phyloP scores from a whole-genome alignment of 768 basidiomycete species.

The Pulveroboletus frians region DNA sequence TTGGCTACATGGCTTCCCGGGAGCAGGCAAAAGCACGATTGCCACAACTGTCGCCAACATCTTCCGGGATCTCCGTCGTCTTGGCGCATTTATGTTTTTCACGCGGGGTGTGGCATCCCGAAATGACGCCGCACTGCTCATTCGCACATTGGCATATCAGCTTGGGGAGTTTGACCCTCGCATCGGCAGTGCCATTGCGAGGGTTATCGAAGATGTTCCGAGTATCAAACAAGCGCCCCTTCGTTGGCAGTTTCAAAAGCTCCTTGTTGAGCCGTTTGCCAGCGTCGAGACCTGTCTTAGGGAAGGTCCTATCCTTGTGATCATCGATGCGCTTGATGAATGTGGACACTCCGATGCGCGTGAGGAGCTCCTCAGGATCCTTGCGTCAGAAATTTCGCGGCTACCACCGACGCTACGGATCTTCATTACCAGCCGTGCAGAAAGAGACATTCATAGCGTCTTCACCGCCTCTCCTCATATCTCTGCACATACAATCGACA shows the following conservation, averaged over 20 bases:
- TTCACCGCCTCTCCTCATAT: constrained; percentile 14
- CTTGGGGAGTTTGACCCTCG: constrained; percentile 31
- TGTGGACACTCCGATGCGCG: constrained; percentile 23
- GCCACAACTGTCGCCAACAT: constrained; percentile 33
- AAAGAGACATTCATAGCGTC: constrained; percentile 22
- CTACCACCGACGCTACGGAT: constrained; percentile 26
- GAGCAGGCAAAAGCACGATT: constrained; percentile 35
- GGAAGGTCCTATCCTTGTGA: constrained; percentile 27
- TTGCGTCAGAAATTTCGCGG: constrained; percentile 20
- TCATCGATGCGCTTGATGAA: constrained; percentile 36
- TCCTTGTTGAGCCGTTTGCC: constrained; percentile 31
- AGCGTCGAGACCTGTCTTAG: constrained; percentile 10
- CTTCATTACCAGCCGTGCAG: constrained; percentile 32
- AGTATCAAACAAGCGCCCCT: constrained; percentile 28
- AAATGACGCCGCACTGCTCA: constrained; percentile 27
- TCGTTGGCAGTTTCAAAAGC: constrained; percentile 30
- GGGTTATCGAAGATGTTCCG: constrained; percentile 23
- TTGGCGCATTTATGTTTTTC: constrained; percentile 35
- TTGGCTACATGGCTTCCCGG: constrained; percentile 34
- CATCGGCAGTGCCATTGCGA: constrained; percentile 23
- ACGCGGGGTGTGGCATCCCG: constrained; percentile 27
- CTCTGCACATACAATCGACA: constrained; percentile 21
- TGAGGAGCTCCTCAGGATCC: constrained; percentile 25
- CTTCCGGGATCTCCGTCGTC: constrained; percentile 29
- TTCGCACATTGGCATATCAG: constrained; percentile 34